Evolutionary conservation across 257 asterid genomes (phyloP), one percentile per base, ranked within the genome.

Genomic region (Marsdenia floribunda): DNA sequence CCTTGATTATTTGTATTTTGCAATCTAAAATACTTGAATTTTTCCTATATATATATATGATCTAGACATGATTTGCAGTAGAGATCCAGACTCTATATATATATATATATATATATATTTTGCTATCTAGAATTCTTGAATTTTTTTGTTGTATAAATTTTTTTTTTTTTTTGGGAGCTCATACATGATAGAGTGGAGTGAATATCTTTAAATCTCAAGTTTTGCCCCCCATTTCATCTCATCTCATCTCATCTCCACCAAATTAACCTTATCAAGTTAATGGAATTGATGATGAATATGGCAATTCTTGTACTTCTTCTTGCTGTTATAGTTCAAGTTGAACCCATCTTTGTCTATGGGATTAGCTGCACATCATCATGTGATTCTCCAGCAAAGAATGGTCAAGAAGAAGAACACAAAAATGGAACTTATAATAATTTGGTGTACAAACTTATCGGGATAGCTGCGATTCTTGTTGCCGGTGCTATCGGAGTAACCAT

Each of bases 401-500:
- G 8, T 29, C 33, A 29, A 29, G 33, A 29, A 29, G 33, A 29
- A 29, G 21, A 52, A 52, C 57, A 44, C 22, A 69, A 63, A 61
- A 63, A 42, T 9, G 75, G 46, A 42, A 76, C 73, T 26, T 6
- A 44, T 1, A 0, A 44, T 44, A 44, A 44, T 6, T 37, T 77
- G 6, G 67, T 65, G 18, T 74, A 73, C 71, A 81, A 81, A 69
- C 63, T 81, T 15, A 40, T 47, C 16, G 79, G 73, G 59, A 69
- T 77, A 42, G 72, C 11, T 18, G 68, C 81, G 52, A 81, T 81
- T 38, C 77, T 73, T 29, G 47, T 75, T 4, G 73, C 81, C 12
- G 78, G 84, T 46, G 63, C 71, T 35, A 1, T 81, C 2, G 82
- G 84, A 35, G 68, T 74, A 10, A 44, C 60, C 82, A 65, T 64